Percentiles rank a stretch among this genome's conserved stretches.
Evolutionary conservation across 169 alveolate genomes (phyloP).

Genomic region (Eimeria tenella): DNA sequence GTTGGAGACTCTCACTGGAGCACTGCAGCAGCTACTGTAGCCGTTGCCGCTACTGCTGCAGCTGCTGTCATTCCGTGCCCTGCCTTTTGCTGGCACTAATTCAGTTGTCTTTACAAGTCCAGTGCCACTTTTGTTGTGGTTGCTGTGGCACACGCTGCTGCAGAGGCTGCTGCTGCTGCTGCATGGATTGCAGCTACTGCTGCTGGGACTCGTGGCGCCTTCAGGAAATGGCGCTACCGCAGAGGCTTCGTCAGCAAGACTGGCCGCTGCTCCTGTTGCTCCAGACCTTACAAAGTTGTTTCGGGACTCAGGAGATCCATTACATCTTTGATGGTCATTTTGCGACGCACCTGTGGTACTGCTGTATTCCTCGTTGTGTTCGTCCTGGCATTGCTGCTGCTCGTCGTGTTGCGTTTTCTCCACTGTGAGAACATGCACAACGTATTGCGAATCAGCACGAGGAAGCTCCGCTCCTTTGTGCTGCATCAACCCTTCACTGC

Average conservation of each 20-base stretch:
- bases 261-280: too few species aligned
- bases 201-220: not conserved
- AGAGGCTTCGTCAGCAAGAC: too few species aligned
- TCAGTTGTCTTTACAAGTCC: not conserved
- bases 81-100: not conserved
- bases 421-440: too few species aligned
- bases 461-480: not conserved
- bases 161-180: not conserved
- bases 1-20: not conserved
- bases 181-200: not conserved
- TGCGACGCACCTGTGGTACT: too few species aligned
- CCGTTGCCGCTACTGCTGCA: not conserved
- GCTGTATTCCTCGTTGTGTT: too few species aligned
- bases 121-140: not conserved
- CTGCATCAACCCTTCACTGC: not conserved
- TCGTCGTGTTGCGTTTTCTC: too few species aligned
- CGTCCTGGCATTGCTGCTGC: too few species aligned
- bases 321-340: too few species aligned
- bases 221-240: too few species aligned
- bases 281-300: too few species aligned
- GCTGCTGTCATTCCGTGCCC: not conserved
- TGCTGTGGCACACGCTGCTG: not conserved
- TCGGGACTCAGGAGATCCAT: too few species aligned
- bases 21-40: not conserved
- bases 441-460: too few species aligned